phyloP scores from a whole-genome alignment of 2,329 filamentous ascomycete species.

The Arthrobotrys sinensis region DNA sequence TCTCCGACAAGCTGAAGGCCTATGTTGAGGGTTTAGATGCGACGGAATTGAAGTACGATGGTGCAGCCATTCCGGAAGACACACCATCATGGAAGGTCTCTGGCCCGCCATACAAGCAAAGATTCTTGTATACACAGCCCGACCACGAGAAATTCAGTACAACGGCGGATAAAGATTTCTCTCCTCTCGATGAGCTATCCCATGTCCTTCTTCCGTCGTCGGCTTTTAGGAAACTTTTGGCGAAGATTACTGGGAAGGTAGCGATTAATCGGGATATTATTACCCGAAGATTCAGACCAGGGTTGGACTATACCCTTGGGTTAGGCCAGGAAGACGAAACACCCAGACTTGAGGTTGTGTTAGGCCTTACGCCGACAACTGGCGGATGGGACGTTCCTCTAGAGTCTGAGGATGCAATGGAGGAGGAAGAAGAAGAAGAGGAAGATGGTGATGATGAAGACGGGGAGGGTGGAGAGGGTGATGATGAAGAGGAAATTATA shows the following conservation, averaged over 20 bases:
- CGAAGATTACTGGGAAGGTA: constrained; percentile 82
- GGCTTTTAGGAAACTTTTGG: constrained; percentile 91
- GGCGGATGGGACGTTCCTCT: constrained; percentile 85
- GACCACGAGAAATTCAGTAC: constrained; percentile 40
- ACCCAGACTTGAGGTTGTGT: constrained; percentile 86
- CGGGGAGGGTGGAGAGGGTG: constrained; percentile 63
- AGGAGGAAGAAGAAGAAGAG: constrained; percentile 69
- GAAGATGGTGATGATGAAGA: constrained; percentile 66
- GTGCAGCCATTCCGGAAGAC: constrained; percentile 63
- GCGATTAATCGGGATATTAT: constrained; percentile 82
- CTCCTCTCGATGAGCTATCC: constrained; percentile 82
- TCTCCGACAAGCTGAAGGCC: constrained; percentile 78
- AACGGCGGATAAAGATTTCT: constrained; percentile 69
- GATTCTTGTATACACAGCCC: constrained; percentile 83
- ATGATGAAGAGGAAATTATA: constrained; percentile 62
- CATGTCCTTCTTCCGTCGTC: constrained; percentile 86
- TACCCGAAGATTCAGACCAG: constrained; percentile 88
- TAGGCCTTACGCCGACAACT: constrained; percentile 85
- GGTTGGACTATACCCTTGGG: constrained; percentile 92
- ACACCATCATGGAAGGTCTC: constrained; percentile 80
- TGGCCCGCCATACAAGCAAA: constrained; percentile 93
- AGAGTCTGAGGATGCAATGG: constrained; percentile 71
- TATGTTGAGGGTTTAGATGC: constrained; percentile 79
- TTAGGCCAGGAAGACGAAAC: constrained; percentile 81
- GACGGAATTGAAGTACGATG: constrained; percentile 64